Evolutionary conservation across 345 rosid species (phyloP), one percentile per base, ranked within the genome.

Genomic region (Salix purpurea): DNA sequence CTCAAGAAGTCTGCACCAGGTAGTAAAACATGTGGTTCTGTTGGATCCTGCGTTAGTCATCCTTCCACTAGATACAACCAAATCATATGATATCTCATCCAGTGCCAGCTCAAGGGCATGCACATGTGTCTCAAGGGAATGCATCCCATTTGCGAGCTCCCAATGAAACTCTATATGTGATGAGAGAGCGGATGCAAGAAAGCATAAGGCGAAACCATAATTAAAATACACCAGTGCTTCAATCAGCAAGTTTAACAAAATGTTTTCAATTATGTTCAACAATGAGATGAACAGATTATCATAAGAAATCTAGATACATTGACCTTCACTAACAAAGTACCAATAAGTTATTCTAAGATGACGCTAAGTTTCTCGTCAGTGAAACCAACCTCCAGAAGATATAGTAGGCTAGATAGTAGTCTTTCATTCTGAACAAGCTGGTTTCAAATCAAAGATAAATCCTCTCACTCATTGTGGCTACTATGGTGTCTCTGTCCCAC

Each of bases 351-450:
- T 15, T 30, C 34, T 26, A 18, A 32, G 39, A 48, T 52, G 44
- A 67, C 72, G 76, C 39, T 69, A 71, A 30, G 24, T 79, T 66
- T 72, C 69, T 70, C 72, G 79, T 56, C 71, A 73, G 54, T 7
- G 70, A 67, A 74, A 89, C 86, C 81, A 82, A 90, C 98, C 98
- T 93, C 94, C 60, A 95, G 88, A n/a, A 95, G 91, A 84, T 93
- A 96, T 73, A 93, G 82, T 15, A 95, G 86, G 84, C 85, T 90
- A 19, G 98, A 89, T 85, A n/a, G n/a, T 95, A 98, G 97, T 84
- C 91, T 90, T 86, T 93, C 98, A 70, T 93, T 93, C 89, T 95
- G 96, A 82, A 89, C 86, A 48, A 95, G 94, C 86, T 95, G 98
- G 80, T 68, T 86, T 72, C 96, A 96, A 74, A 95, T 93, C 74